phyloP scores from a whole-genome alignment of 805 yeast genomes.

The Cyberlindnera petersonii region DNA sequence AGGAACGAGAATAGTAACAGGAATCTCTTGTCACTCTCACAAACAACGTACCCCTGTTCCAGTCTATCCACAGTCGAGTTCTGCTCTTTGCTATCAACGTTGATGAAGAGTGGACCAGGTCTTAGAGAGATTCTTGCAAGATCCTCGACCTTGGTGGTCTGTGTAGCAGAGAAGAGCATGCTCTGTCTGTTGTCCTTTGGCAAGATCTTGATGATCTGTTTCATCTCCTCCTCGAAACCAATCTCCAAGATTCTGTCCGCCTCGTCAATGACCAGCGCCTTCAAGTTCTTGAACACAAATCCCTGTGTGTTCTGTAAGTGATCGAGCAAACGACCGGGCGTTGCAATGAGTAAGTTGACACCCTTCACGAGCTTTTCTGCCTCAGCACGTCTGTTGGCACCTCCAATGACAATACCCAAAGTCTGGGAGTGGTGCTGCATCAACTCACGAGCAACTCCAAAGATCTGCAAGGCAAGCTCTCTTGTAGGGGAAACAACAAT shows the following conservation, averaged over 20 bases:
- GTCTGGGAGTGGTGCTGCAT: constrained; percentile 85
- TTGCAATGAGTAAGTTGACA: constrained; percentile 89
- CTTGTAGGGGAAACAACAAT: constrained; percentile 95
- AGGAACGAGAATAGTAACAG: constrained; percentile 85
- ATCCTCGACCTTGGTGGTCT: constrained; percentile 97
- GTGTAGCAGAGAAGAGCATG: constrained; percentile 98
- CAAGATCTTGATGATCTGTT: constrained; percentile 87
- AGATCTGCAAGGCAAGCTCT: constrained; percentile 94
- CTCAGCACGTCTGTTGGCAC: constrained; percentile 96
- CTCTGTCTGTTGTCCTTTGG: constrained; percentile 93
- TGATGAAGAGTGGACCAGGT: constrained; percentile 90
- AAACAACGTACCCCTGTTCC: constrained; percentile 97
- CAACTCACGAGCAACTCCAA: constrained; percentile 94
- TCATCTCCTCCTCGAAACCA: constrained; percentile 99
- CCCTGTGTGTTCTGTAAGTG: constrained; percentile 95
- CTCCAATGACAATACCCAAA: constrained; percentile 95
- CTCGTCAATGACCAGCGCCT: constrained; percentile 93
- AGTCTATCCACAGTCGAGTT: constrained; percentile 93
- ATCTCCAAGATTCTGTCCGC: constrained; percentile 97
- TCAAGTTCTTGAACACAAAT: constrained; percentile 88
- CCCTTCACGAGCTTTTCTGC: constrained; percentile 93
- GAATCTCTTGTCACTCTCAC: constrained; percentile 94
- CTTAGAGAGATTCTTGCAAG: constrained; percentile 93
- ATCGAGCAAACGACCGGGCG: constrained; percentile 96
- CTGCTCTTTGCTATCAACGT: constrained; percentile 80